phyloP scores from a whole-genome alignment of 768 basidiomycete species.

The Cystofilobasidium macerans region DNA sequence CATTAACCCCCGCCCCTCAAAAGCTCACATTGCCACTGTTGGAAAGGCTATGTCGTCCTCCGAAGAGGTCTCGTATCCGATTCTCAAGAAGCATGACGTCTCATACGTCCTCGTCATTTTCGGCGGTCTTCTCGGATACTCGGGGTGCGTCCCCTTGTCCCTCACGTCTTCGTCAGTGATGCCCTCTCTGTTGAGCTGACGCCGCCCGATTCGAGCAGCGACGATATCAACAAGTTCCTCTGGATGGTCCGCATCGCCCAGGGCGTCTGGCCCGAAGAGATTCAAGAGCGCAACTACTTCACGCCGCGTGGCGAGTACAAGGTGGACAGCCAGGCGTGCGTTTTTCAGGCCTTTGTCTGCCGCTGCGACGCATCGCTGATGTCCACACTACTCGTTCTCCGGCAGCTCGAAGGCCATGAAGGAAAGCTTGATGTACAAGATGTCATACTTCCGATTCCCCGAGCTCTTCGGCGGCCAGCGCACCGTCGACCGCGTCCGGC shows the following conservation, averaged over 20 bases:
- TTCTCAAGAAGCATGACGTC: conserved; percentile 88
- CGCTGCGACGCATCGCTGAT: neutral
- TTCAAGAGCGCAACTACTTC: conserved; percentile 90
- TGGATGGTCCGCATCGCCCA: conserved; percentile 80
- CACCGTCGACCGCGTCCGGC: conserved; percentile 75
- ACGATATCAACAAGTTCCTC: conserved; percentile 99
- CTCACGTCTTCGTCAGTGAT: no score
- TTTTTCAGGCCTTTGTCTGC: neutral
- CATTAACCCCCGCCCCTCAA: neutral
- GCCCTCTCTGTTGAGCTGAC: no score
- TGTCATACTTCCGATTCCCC: conserved; percentile 52
- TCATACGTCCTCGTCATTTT: conserved; percentile 96
- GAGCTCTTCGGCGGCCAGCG: conserved; percentile 72
- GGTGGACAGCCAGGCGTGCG: conserved; percentile 65
- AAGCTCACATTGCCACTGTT: conserved; percentile 91
- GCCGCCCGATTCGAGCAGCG: conserved; percentile 40
- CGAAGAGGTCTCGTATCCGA: conserved; percentile 94
- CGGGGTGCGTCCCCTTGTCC: conserved; percentile 42
- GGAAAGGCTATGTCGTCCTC: conserved; percentile 93
- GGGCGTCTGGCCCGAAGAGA: conserved; percentile 96
- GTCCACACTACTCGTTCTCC: neutral
- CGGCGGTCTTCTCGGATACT: conserved; percentile 90
- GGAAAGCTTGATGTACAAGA: conserved; percentile 41
- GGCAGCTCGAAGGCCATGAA: conserved; percentile 62
- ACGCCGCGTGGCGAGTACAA: conserved; percentile 85